A percentile compares a stretch with the other conserved stretches of the same genome.
phyloP scores from a whole-genome alignment of 495 filamentous ascomycete species.

The Gamarada debralockiae region DNA sequence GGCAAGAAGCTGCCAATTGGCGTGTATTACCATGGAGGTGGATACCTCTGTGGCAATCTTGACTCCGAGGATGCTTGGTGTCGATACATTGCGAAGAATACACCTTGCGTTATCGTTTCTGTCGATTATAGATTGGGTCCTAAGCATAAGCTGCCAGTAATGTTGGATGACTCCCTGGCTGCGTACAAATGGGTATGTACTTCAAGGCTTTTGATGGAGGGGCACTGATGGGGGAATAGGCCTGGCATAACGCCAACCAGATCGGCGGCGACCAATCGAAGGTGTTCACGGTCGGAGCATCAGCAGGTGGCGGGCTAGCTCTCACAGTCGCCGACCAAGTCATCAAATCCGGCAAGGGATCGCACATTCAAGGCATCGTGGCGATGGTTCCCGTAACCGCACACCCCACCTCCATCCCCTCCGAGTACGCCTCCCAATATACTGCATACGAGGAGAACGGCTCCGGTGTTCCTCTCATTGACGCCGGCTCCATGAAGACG shows the following conservation, averaged over 20 bases:
- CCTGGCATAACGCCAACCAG: slow-evolving; percentile 18
- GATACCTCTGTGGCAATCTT: slow-evolving; percentile 23
- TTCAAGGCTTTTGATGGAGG: too few relatives aligned
- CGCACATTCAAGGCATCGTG: slow-evolving; percentile 20
- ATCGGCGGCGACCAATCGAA: slow-evolving; percentile 21
- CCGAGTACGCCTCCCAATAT: slow-evolving; percentile 21
- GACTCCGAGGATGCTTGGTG: slow-evolving; percentile 28
- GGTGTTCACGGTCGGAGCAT: slow-evolving; percentile 26
- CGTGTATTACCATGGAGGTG: slow-evolving; percentile 25
- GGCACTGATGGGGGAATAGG: too few relatives aligned
- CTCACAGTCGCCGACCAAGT: slow-evolving; percentile 22
- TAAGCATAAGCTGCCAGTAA: slow-evolving; percentile 25
- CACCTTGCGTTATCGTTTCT: slow-evolving; percentile 24
- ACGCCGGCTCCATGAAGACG: slow-evolving; percentile 15
- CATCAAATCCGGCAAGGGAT: slow-evolving; percentile 6
- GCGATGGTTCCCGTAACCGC: slow-evolving; percentile 23
- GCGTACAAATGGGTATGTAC: slow-evolving; percentile 16
- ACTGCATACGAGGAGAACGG: slow-evolving; percentile 27
- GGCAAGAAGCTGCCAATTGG: slow-evolving; percentile 15
- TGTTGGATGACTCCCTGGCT: slow-evolving; percentile 25
- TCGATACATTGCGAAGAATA: slow-evolving; percentile 19
- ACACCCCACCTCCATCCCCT: slow-evolving; percentile 23
- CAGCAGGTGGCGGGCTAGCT: slow-evolving; percentile 28
- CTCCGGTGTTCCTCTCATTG: slow-evolving; percentile 22
- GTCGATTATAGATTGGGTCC: slow-evolving; percentile 29